Conservation (phyloP, 179 eudicot genomes). For the Silene vulgaris region DNA sequence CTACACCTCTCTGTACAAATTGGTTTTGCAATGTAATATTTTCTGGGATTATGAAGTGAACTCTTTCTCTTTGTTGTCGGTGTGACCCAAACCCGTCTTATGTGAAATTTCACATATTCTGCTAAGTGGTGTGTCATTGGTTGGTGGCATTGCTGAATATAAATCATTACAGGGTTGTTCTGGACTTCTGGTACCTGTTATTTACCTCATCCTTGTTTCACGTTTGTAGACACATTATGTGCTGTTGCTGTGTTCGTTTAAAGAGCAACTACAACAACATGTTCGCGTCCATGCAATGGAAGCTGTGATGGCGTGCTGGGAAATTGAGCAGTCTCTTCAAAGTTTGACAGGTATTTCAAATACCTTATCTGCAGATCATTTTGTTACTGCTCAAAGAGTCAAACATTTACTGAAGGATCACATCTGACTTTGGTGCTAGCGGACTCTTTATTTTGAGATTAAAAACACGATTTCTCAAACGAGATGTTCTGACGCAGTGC, state of each 20-base stretch:
- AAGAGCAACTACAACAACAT: slow-evolving; percentile 92
- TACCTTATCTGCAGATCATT: neutral
- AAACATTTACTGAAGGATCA: neutral
- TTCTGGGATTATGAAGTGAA: neutral
- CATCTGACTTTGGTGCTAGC: neutral
- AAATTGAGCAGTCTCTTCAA: slow-evolving; percentile 93
- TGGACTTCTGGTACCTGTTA: neutral
- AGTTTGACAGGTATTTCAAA: slow-evolving; percentile 71
- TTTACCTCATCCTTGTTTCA: slow-evolving; percentile 17
- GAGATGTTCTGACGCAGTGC: neutral
- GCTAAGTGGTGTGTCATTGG: neutral
- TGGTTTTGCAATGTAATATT: no score
- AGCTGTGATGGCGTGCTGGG: slow-evolving; percentile 99
- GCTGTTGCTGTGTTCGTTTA: slow-evolving; percentile 79
- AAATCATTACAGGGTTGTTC: neutral
- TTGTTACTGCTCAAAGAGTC: neutral
- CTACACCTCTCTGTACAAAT: no score
- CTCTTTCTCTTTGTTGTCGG: neutral
- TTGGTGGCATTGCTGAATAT: neutral
- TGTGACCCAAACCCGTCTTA: neutral
- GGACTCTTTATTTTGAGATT: neutral
- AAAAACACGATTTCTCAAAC: neutral
- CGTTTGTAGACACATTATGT: slow-evolving; percentile 81
- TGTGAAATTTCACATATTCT: neutral
- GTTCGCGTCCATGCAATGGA: slow-evolving; percentile 99